Conservation (phyloP, 768 basidiomycete species). For the Lactarius akahatsu region DNA sequence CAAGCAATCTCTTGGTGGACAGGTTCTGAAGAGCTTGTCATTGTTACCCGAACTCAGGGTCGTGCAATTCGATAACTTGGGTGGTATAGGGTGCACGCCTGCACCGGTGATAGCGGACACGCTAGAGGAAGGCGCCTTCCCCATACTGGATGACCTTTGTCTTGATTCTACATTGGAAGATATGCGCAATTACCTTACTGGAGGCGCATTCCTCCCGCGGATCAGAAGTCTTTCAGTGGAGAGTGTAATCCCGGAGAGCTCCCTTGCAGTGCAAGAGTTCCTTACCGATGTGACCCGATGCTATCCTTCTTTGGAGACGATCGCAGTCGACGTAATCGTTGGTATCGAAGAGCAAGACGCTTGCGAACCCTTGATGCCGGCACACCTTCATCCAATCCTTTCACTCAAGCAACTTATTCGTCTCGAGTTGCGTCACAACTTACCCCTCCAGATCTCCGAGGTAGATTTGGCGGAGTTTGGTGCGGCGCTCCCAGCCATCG, state of each 20-base stretch:
- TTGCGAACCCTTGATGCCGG: constrained; percentile 17
- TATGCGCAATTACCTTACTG: constrained; percentile 25
- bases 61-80: constrained; percentile 24
- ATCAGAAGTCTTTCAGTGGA: constrained; percentile 23
- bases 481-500: constrained; percentile 21
- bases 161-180: constrained; percentile 24
- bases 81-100: not conserved
- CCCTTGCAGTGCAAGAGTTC: constrained; percentile 17
- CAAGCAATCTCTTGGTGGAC: constrained; percentile 14
- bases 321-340: constrained; percentile 26
- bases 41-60: constrained; percentile 21
- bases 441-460: constrained; percentile 28
- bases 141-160: constrained; percentile 24
- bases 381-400: constrained; percentile 23
- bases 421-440: constrained; percentile 29
- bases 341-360: constrained; percentile 4
- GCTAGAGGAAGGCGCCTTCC: constrained; percentile 24
- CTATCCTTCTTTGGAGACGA: constrained; percentile 22
- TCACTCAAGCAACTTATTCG: constrained; percentile 23
- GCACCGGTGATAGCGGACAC: constrained; percentile 3
- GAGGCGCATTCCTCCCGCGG: constrained; percentile 21
- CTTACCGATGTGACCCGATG: constrained; percentile 19
- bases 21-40: constrained; percentile 18
- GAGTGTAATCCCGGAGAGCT: constrained; percentile 13
- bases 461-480: constrained; percentile 23